Base-by-base conservation (phyloP, 2,329 filamentous ascomycete genomes). In the Ophiostoma tasmaniense region DNA sequence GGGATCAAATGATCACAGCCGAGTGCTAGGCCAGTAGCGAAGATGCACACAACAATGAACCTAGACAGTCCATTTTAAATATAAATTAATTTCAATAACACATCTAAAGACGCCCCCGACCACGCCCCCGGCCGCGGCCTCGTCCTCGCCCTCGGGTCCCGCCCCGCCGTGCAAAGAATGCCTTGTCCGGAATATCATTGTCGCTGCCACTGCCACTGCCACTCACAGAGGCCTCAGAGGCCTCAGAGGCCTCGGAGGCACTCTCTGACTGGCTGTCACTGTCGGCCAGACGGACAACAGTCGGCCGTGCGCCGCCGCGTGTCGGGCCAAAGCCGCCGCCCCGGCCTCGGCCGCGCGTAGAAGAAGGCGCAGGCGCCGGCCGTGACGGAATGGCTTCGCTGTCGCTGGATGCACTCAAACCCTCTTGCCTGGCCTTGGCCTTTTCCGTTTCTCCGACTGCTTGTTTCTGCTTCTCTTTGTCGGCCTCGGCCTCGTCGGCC, bases 231-330 rank as follows among this genome's bases (percentile, higher is more conserved):
- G n/a, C n/a, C n/a, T n/a, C n/a, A n/a, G n/a, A n/a, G n/a, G n/a
- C n/a, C n/a, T n/a, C n/a, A n/a, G n/a, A n/a, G n/a, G n/a, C n/a
- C n/a, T n/a, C n/a, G n/a, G n/a, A n/a, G n/a, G n/a, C n/a, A n/a
- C n/a, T n/a, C n/a, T n/a, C n/a, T n/a, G n/a, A n/a, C n/a, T n/a
- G n/a, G n/a, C n/a, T n/a, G n/a, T 30, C 64, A 39, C 74, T 74
- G 2, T 74, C 74, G 11, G 74, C 71, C 35, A 79, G 73, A 28
- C 78, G 73, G 28, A 80, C 77, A 11, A 79, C 71, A 0, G 78
- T 79, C 11, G 75, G 76, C 13, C 75, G 20, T 73, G 6, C 0
- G 30, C 17, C 4, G 45, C 5, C 1, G 11, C 52, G 52, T 0
- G 45, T 25, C 4, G 66, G 66, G 1, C 69, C 45, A 30, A 67